A percentile compares a stretch with the other conserved stretches of the same genome.
These are phyloP conservation scores for Macadamia integrifolia DNA, from an alignment of 164 flowering plant genomes.

Conservation along the genomic window DNA sequence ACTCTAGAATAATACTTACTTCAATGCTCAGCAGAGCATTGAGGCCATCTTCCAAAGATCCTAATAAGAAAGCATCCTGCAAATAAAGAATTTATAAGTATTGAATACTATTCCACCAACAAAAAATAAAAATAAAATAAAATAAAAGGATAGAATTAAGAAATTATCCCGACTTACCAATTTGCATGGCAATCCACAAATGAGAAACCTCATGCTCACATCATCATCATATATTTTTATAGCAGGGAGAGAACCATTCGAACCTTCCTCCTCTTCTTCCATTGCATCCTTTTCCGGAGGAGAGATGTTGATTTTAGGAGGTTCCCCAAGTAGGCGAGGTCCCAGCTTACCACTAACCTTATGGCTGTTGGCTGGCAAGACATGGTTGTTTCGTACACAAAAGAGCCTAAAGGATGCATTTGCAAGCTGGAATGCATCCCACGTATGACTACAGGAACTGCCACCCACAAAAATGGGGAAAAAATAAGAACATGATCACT, in stretches of 20 bases:
- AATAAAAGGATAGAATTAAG: neutral
- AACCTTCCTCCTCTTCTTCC: conserved; percentile 63
- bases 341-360: conserved; percentile 41
- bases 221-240: conserved; percentile 89
- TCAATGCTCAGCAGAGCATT: conserved; percentile 87
- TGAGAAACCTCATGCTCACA: conserved; percentile 75
- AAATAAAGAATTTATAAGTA: conserved; percentile 8
- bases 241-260: conserved; percentile 52
- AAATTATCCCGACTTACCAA: conserved; percentile 40
- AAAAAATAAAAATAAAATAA: neutral
- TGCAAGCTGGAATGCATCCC: conserved; percentile 98
- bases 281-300: conserved; percentile 46
- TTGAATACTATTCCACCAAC: neutral
- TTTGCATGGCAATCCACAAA: conserved; percentile 69
- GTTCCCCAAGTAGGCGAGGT: conserved; percentile 78
- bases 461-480: conserved; percentile 10
- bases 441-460: conserved; percentile 85
- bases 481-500: neutral
- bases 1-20: conserved; percentile 42
- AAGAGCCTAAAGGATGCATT: conserved; percentile 80
- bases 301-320: conserved; percentile 57
- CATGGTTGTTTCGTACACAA: conserved; percentile 52
- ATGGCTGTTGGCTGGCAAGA: conserved; percentile 30
- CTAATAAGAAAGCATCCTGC: conserved; percentile 76
- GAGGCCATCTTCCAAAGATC: conserved; percentile 86